Conservation (phyloP, 306 rosid species). For the Echinosophora koreensis region DNA sequence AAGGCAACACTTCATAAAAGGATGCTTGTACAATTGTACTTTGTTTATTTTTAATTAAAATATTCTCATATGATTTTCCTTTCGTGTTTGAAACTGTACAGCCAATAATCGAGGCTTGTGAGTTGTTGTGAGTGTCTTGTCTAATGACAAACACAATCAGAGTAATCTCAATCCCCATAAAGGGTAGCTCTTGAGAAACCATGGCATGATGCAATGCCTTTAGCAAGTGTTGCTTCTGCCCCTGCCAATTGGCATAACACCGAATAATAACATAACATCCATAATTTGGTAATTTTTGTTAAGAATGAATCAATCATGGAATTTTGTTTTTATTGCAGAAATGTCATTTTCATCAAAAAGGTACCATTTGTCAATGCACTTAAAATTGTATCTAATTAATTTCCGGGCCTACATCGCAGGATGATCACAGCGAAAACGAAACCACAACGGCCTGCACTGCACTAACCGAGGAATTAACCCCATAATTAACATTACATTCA, state of each 20-base stretch:
- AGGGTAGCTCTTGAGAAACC: not conserved
- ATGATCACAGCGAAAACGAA: conserved; percentile 23
- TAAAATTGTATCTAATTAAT: not conserved
- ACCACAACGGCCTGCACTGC: not conserved
- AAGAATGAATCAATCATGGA: not conserved
- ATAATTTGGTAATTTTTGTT: not conserved
- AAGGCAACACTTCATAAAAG: not conserved
- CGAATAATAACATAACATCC: conserved; percentile 15
- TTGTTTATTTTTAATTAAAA: not conserved
- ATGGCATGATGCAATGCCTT: conserved; percentile 10
- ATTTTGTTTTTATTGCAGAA: conserved; percentile 21
- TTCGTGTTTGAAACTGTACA: not conserved
- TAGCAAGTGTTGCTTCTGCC: not conserved
- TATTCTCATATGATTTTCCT: not conserved
- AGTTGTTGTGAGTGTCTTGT: not conserved
- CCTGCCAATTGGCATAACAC: conserved; percentile 35
- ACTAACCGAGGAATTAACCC: not conserved
- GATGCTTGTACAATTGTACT: no score
- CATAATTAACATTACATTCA: conserved; percentile 17
- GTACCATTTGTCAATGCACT: conserved; percentile 1
- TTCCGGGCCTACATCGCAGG: not conserved
- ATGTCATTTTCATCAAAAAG: conserved; percentile 41
- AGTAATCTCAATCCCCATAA: not conserved
- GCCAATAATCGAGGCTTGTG: not conserved
- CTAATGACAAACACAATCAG: not conserved